These are phyloP conservation scores for Francoa sonchifolia DNA, from an alignment of 441 rosid genomes.

Conservation along the genomic window DNA sequence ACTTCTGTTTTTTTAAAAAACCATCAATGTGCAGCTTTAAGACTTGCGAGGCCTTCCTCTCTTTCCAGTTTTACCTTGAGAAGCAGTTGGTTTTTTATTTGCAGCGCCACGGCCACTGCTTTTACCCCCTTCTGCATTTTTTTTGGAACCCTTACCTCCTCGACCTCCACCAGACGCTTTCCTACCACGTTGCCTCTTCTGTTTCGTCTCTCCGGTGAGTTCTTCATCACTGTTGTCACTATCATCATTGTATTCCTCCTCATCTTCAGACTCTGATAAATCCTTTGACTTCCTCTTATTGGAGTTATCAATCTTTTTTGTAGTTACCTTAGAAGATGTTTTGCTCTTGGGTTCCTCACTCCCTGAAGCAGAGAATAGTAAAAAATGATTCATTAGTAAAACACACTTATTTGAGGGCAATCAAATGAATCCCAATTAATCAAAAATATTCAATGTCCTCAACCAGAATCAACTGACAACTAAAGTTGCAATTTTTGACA, in stretches of 20 bases:
- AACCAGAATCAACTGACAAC: background rate
- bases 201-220: conserved; percentile 22
- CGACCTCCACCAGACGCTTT: conserved; percentile 31
- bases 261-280: conserved; percentile 44
- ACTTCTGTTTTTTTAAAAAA: conserved; percentile 20
- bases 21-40: conserved; percentile 9
- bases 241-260: conserved; percentile 26
- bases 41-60: conserved; percentile 75
- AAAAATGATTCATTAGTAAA: background rate
- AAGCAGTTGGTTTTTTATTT: conserved; percentile 23
- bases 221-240: conserved; percentile 41
- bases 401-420: too few relatives aligned
- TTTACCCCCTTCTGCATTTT: conserved; percentile 11
- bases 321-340: conserved; percentile 25
- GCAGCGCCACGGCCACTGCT: conserved; percentile 26
- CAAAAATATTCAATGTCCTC: background rate
- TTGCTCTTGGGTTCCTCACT: conserved; percentile 26
- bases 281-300: conserved; percentile 59
- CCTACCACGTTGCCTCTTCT: conserved; percentile 34
- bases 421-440: background rate
- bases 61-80: conserved; percentile 38
- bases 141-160: conserved; percentile 23
- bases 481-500: background rate
- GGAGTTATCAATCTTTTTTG: conserved; percentile 29
- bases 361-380: conserved; percentile 15